Percentiles rank a stretch among this genome's conserved stretches.
Evolutionary conservation across 306 rosid genomes (phyloP).

Genomic region (Pterocarpus macrocarpus): DNA sequence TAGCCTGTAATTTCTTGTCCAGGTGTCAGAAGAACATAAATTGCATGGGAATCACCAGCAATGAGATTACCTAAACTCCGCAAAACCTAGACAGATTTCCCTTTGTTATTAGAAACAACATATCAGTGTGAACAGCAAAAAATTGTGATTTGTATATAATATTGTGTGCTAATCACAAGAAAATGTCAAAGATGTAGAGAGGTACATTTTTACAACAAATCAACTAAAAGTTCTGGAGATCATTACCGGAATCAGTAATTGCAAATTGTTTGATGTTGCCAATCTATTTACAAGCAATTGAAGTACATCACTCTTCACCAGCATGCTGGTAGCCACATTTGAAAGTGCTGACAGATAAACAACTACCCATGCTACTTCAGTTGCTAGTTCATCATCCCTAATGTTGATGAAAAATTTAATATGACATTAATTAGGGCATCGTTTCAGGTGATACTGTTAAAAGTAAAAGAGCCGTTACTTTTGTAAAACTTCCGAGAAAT

Average conservation of each 20-base stretch:
- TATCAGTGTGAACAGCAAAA: conserved; percentile 25
- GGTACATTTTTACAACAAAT: conserved; percentile 21
- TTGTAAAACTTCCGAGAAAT: conserved; percentile 34
- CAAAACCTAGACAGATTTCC: conserved; percentile 68
- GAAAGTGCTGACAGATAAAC: conserved; percentile 96
- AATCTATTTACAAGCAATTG: conserved; percentile 84
- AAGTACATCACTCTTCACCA: conserved; percentile 82
- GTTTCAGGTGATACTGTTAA: conserved; percentile 25
- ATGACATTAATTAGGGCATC: conserved; percentile 41
- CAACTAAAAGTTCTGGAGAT: conserved; percentile 21
- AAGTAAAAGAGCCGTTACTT: conserved; percentile 35
- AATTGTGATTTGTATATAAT: conserved; percentile 25
- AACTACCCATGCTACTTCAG: conserved; percentile 97
- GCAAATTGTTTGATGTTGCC: conserved; percentile 80
- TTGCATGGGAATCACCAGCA: conserved; percentile 83
- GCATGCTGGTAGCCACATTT: conserved; percentile 74
- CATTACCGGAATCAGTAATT: conserved; percentile 88
- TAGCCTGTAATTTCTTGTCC: conserved; percentile 84
- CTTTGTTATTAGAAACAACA: conserved; percentile 48
- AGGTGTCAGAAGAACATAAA: conserved; percentile 65
- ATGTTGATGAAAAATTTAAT: conserved; percentile 38
- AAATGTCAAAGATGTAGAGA: conserved; percentile 24
- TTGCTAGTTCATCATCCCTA: conserved; percentile 96
- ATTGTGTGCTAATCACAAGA: conserved; percentile 26
- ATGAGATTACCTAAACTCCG: conserved; percentile 93